Percentiles rank a stretch among this genome's conserved stretches.
phyloP scores from a whole-genome alignment of 345 rosid species.

The Crucihimalaya himalaica region DNA sequence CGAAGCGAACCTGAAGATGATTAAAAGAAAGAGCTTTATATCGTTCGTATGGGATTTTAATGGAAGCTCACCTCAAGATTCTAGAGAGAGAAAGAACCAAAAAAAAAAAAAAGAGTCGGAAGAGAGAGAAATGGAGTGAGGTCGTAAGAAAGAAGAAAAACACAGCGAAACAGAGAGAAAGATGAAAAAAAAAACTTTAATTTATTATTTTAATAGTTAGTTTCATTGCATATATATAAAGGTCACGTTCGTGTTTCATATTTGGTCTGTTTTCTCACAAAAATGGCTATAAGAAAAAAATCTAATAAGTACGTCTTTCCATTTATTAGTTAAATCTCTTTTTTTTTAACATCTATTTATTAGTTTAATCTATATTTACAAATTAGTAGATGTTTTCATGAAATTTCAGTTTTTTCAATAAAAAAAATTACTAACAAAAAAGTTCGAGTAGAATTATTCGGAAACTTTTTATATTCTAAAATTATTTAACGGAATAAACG shows the following conservation, averaged over 20 bases:
- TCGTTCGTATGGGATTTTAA: conserved; percentile 39
- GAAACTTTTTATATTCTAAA: no score
- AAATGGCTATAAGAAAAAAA: no score
- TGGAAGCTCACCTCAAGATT: conserved; percentile 50
- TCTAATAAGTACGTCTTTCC: no score
- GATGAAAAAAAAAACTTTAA: conserved; percentile 21
- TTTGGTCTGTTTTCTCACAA: neutral
- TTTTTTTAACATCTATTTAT: no score
- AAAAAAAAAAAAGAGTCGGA: conserved; percentile 24
- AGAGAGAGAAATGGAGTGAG: conserved; percentile 37
- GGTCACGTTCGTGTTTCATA: neutral
- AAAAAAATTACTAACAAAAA: no score
- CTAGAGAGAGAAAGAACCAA: conserved; percentile 41
- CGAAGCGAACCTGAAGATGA: conserved; percentile 49
- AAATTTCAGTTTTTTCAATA: no score
- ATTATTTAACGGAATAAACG: no score
- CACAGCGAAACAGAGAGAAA: neutral
- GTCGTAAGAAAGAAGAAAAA: conserved; percentile 46
- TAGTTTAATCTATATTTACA: no score
- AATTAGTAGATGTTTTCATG: no score
- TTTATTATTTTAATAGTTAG: neutral
- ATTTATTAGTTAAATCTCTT: no score
- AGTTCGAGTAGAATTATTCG: no score
- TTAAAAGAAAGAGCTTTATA: conserved; percentile 37
- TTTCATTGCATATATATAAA: conserved; percentile 1